Conservation (phyloP, 2,329 filamentous ascomycete genomes). For the Tolypocladium tundrense region DNA sequence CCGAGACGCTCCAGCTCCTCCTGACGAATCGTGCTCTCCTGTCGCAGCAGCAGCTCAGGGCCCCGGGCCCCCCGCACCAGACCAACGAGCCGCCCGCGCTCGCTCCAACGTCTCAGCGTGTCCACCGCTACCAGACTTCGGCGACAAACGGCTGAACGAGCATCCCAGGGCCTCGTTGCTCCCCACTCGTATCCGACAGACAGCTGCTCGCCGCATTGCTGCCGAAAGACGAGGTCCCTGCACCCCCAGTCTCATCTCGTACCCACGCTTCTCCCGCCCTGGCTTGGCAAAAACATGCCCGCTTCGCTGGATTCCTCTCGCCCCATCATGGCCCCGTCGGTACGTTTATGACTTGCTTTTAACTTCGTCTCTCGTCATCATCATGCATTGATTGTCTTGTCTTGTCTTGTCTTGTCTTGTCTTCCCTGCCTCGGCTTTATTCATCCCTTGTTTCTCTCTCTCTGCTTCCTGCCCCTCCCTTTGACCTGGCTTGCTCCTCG, state of each 20-base stretch:
- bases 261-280: background rate
- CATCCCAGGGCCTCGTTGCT: background rate
- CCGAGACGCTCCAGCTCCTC: background rate
- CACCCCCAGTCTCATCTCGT: background rate
- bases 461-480: slow-evolving; percentile 4
- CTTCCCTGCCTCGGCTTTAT: background rate
- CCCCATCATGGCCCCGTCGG: slow-evolving; percentile 53
- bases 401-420: slow-evolving; percentile 1
- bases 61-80: background rate
- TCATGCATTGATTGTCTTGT: background rate
- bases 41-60: background rate
- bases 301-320: slow-evolving; percentile 49
- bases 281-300: slow-evolving; percentile 32
- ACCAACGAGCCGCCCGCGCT: background rate
- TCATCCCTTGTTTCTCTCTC: background rate
- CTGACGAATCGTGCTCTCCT: background rate
- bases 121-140: background rate
- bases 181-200: background rate
- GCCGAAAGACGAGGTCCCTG: background rate
- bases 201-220: background rate
- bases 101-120: background rate
- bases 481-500: background rate
- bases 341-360: slow-evolving; percentile 28
- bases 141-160: background rate
- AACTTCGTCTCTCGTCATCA: slow-evolving; percentile 4